phyloP scores from a whole-genome alignment of 2,329 filamentous ascomycete genomes.

The Apiospora marii region DNA sequence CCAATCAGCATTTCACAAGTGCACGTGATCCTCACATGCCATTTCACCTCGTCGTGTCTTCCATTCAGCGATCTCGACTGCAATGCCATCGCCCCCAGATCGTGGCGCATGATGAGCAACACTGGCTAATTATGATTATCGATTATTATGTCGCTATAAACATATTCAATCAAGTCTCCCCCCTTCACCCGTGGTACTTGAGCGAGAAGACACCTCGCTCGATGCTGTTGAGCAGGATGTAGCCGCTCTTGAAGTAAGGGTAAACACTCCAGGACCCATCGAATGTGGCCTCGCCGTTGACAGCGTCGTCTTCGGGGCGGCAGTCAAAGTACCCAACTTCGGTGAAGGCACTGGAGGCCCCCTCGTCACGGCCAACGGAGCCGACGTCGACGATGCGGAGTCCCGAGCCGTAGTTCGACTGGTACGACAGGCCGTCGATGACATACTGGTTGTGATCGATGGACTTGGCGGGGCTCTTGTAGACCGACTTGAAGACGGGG shows the following conservation, averaged over 20 bases:
- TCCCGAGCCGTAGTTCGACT: conserved; percentile 54
- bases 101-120: not conserved
- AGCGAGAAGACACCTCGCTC: conserved; percentile 54
- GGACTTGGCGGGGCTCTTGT: conserved; percentile 46
- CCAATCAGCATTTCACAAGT: no score
- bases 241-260: conserved; percentile 51
- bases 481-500: conserved; percentile 51
- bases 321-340: conserved; percentile 54
- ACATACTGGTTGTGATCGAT: conserved; percentile 55
- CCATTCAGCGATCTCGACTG: not conserved
- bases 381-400: conserved; percentile 46
- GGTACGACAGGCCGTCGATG: conserved; percentile 47
- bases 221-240: conserved; percentile 55
- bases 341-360: conserved; percentile 40
- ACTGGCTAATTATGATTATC: not conserved
- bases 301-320: conserved; percentile 54
- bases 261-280: conserved; percentile 52
- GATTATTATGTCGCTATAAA: not conserved
- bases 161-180: not conserved
- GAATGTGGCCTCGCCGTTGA: conserved; percentile 43
- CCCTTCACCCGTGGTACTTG: conserved; percentile 37
- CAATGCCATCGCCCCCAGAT: not conserved
- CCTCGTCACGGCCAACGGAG: conserved; percentile 40
- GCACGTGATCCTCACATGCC: not conserved
- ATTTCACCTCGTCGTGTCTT: not conserved